Conservation (phyloP, 805 yeast genomes). For the Candida coquimbonensis region DNA sequence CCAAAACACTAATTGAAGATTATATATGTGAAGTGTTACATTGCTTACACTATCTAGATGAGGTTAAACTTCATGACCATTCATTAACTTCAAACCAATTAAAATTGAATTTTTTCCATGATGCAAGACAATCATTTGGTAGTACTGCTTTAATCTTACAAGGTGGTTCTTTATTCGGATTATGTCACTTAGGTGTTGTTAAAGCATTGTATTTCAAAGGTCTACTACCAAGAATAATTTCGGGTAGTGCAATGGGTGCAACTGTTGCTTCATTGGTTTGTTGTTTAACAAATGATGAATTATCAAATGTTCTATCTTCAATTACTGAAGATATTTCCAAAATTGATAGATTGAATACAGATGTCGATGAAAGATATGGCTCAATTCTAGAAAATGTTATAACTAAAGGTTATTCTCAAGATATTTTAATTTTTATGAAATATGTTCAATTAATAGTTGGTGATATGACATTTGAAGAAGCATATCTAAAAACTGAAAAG, state of each 20-base stretch:
- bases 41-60: slow-evolving; percentile 56
- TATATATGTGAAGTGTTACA: slow-evolving; percentile 70
- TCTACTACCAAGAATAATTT: slow-evolving; percentile 74
- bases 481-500: slow-evolving; percentile 70
- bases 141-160: slow-evolving; percentile 85
- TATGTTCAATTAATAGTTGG: slow-evolving; percentile 74
- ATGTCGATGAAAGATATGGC: slow-evolving; percentile 54
- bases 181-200: slow-evolving; percentile 90
- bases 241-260: slow-evolving; percentile 93
- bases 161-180: slow-evolving; percentile 92
- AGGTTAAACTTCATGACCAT: slow-evolving; percentile 20
- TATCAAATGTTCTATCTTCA: slow-evolving; percentile 34
- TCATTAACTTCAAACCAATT: slow-evolving; percentile 36
- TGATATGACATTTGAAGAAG: slow-evolving; percentile 88
- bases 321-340: slow-evolving; percentile 36
- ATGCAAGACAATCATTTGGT: slow-evolving; percentile 81
- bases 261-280: slow-evolving; percentile 85
- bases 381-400: slow-evolving; percentile 69
- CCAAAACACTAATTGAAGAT: slow-evolving; percentile 82
- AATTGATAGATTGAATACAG: slow-evolving; percentile 40
- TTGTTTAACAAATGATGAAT: slow-evolving; percentile 59
- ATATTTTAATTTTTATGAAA: slow-evolving; percentile 68
- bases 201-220: slow-evolving; percentile 72
- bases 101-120: slow-evolving; percentile 74
- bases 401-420: slow-evolving; percentile 80